Conservation (phyloP, 345 rosid genomes). For the Lumnitzera racemosa region DNA sequence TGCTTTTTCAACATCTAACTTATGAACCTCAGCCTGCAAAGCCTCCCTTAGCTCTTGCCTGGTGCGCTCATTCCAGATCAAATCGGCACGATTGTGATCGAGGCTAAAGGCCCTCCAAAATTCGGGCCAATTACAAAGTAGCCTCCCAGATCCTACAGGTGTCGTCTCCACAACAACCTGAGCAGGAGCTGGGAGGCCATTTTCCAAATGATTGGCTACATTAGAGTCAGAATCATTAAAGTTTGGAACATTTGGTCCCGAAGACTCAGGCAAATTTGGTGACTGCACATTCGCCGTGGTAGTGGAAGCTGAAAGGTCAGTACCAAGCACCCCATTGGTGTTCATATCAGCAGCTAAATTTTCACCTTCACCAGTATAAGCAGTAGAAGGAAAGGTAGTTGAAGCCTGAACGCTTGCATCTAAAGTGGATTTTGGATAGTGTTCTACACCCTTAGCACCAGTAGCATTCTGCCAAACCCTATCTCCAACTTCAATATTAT, state of each 20-base stretch:
- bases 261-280: constrained; percentile 28
- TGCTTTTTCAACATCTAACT: constrained; percentile 90
- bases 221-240: constrained; percentile 37
- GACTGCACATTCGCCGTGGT: constrained; percentile 34
- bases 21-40: constrained; percentile 95
- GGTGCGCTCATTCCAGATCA: constrained; percentile 97
- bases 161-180: constrained; percentile 92
- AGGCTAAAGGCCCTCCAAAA: constrained; percentile 99
- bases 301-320: constrained; percentile 29
- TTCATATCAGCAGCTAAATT: constrained; percentile 31
- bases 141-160: constrained; percentile 92
- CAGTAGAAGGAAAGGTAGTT: constrained; percentile 20
- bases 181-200: constrained; percentile 88
- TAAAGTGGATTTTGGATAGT: constrained; percentile 33
- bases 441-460: constrained; percentile 42
- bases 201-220: constrained; percentile 32
- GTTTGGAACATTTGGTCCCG: constrained; percentile 43
- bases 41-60: constrained; percentile 97
- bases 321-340: constrained; percentile 38
- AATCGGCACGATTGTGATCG: constrained; percentile 98
- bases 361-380: constrained; percentile 47
- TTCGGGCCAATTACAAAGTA: constrained; percentile 92
- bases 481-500: constrained; percentile 49
- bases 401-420: constrained; percentile 43
- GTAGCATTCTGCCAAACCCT: constrained; percentile 35